Base-by-base conservation (phyloP, 2,329 filamentous ascomycete genomes). In the Fusarium setosum region DNA sequence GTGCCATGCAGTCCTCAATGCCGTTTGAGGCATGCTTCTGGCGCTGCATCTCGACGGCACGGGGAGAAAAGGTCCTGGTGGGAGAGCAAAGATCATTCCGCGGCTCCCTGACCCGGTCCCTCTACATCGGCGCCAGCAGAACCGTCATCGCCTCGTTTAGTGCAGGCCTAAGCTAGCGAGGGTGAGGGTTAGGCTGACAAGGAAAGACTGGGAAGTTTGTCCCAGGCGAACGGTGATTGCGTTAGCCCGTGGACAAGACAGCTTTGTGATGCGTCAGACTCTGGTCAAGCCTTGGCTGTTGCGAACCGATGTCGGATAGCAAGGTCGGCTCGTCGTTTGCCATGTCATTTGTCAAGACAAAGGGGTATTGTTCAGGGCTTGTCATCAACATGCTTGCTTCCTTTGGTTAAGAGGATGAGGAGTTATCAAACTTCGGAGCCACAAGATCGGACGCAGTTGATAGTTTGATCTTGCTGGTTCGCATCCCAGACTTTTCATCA, bases 1-100 rank as follows among this genome's bases (percentile, higher is more conserved):
- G 61, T 45, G 50, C 54, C 55, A 61, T 44, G 42, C 56, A 51
- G 15, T 54, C 47, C 42, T 37, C 40, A 42, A 48, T 31, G 45
- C 56, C 53, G 61, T 63, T 56, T 59, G 53, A 51, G 65, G 50
- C 47, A 55, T 26, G 50, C 42, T 61, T 60, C 56, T 60, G 59
- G 54, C 35, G 42, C 37, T 31, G 23, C 29, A 60, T 67, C 45
- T 56, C 17, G 32, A 35, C 26, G 42, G 42, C 47, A 40, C 52
- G 29, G 49, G 49, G 47, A 23, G 49, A 48, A 45, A 48, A 51
- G 55, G 20, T 44, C 44, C 35, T 38, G 21, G 40, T 56, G 49
- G 61, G 58, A 62, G 59, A 51, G 61, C 55, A 47, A 65, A 54
- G 50, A 49, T 59, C 41, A 58, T 65, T 68, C 59, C 64, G 59